phyloP scores from a whole-genome alignment of 176 grass and related monocot genomes.

The Rhipidocladum racemiflorum region DNA sequence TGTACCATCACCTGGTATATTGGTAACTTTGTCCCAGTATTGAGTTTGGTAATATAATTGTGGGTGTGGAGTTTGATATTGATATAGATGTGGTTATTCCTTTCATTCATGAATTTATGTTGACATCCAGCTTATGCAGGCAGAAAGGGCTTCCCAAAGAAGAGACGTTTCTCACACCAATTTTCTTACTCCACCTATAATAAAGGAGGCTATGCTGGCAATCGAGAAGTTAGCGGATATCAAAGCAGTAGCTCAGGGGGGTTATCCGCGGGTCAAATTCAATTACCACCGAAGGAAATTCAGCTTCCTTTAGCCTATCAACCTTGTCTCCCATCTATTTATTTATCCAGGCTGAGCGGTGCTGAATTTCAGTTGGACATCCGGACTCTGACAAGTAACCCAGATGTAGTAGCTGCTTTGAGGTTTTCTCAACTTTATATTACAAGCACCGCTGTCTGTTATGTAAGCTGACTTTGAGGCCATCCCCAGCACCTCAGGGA shows the following conservation, averaged over 20 bases:
- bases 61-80: background rate
- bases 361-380: conserved; percentile 83
- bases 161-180: conserved; percentile 72
- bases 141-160: conserved; percentile 54
- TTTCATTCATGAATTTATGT: background rate
- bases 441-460: conserved; percentile 24
- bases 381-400: conserved; percentile 58
- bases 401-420: conserved; percentile 89
- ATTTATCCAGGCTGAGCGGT: conserved; percentile 71
- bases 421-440: conserved; percentile 58
- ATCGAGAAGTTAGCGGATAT: conserved; percentile 75
- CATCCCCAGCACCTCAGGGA: conserved; percentile 76
- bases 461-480: conserved; percentile 38
- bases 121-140: conserved; percentile 42
- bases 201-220: conserved; percentile 59
- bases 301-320: conserved; percentile 6
- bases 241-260: conserved; percentile 81
- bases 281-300: conserved; percentile 9
- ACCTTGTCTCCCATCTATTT: conserved; percentile 1
- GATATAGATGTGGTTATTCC: background rate
- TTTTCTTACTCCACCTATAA: conserved; percentile 80
- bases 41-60: background rate
- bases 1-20: background rate
- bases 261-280: conserved; percentile 75
- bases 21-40: background rate